Conservation (phyloP, 108 stramenopile species). For the Parietichytrium sp. region DNA sequence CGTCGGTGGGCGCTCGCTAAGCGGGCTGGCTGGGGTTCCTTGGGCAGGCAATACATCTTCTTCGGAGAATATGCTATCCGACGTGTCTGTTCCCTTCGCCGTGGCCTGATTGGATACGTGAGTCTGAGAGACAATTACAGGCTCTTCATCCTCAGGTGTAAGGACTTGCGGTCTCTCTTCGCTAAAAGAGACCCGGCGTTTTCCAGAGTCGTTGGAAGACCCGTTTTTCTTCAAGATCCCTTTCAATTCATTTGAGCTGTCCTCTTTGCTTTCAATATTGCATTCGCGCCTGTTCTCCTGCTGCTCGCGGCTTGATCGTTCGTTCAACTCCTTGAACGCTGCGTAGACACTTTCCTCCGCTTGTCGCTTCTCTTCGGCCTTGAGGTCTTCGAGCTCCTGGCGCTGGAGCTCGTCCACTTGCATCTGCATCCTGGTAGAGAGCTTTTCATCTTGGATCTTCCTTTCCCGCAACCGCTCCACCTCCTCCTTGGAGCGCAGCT, state of each 20-base stretch:
- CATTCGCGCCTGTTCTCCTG: background rate
- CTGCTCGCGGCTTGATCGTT: background rate
- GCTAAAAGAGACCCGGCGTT: background rate
- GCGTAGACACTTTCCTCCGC: slow-evolving; percentile 52
- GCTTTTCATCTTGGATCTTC: slow-evolving; percentile 48
- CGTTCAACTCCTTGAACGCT: background rate
- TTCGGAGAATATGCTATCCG: too few relatives aligned
- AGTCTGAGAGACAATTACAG: too few relatives aligned
- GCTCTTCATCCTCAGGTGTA: too few relatives aligned
- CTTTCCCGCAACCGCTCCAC: slow-evolving; percentile 25
- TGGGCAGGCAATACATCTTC: too few relatives aligned
- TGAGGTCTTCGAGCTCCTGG: slow-evolving; percentile 51
- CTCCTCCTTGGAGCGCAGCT: slow-evolving; percentile 44
- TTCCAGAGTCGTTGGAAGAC: background rate
- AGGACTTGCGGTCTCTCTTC: too few relatives aligned
- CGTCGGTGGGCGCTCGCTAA: too few relatives aligned
- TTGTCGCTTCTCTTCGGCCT: slow-evolving; percentile 56
- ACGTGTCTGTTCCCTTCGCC: too few relatives aligned
- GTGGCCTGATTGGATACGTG: too few relatives aligned
- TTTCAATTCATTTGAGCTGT: background rate
- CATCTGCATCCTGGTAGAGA: slow-evolving; percentile 57
- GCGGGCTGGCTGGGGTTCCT: too few relatives aligned
- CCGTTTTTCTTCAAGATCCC: background rate
- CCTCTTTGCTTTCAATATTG: background rate
- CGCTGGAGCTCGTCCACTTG: slow-evolving; percentile 55